phyloP scores from a whole-genome alignment of 768 basidiomycete species.

The Melanogaster broomeanus region DNA sequence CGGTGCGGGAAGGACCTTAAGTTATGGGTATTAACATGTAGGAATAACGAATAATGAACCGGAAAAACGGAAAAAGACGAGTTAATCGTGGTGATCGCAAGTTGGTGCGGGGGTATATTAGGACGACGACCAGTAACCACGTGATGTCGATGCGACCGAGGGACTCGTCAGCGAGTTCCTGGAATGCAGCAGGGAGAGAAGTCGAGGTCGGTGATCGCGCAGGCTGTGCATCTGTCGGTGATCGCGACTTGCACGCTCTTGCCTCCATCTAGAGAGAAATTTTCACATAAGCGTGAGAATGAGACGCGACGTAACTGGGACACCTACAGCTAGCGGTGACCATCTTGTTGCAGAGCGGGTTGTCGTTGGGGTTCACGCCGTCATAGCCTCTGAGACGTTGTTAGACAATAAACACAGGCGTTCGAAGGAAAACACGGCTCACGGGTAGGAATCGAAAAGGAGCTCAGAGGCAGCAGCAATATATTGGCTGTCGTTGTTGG shows the following conservation, averaged over 20 bases:
- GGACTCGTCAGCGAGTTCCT: constrained; percentile 39
- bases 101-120: not conserved
- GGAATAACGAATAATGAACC: constrained; percentile 29
- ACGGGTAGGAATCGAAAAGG: constrained; percentile 40
- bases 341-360: constrained; percentile 66
- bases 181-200: constrained; percentile 63
- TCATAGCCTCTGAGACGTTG: constrained; percentile 46
- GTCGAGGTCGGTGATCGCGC: constrained; percentile 55
- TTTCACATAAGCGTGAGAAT: constrained; percentile 10
- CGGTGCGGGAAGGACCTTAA: constrained; percentile 1
- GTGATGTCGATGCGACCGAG: constrained; percentile 56
- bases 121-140: constrained; percentile 58
- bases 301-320: not conserved
- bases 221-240: constrained; percentile 66
- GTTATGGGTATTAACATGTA: constrained; percentile 14
- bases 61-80: not conserved
- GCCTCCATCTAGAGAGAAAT: constrained; percentile 46
- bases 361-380: constrained; percentile 66
- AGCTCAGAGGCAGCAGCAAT: constrained; percentile 38
- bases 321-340: constrained; percentile 50
- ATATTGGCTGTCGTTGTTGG: constrained; percentile 27
- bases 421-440: constrained; percentile 4
- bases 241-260: constrained; percentile 49
- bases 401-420: constrained; percentile 1
- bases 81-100: not conserved